Base-by-base conservation (phyloP, 495 filamentous ascomycete species). In the Penicillium canescens region DNA sequence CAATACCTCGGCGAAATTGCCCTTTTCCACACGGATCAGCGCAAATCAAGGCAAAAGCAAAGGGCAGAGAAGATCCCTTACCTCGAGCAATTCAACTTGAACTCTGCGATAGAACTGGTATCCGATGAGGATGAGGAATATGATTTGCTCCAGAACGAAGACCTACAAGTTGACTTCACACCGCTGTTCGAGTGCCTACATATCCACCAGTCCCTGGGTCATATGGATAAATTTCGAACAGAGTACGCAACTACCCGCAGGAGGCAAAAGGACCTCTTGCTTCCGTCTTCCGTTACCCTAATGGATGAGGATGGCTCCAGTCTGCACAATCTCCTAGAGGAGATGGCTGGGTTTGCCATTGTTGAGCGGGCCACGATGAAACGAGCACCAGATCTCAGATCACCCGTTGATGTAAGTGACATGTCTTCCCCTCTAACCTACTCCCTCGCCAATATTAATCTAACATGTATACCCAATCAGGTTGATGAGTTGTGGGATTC, bases 401-500 rank as follows among this genome's bases (percentile, higher is more conserved):
- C 91, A n/a, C 74, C 82, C 12, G 81, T 87, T 50, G 94, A 98
- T 78, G 92, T 95, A 70, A 41, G 58, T 31, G 28, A 31, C 28
- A n/a, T n/a, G 13, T 9, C 10, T 49, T 14, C 3, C 18, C 18
- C 18, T 18, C 18, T 18, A 18, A 18, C 18, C 18, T 18, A 18
- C 18, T 18, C 18, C 23, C 33, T n/a, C n/a, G 11, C n/a, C 3
- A 14, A 23, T 13, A 40, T n/a, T 40, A 21, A 52, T 18, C 41
- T 57, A 24, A 46, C 54, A 57, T 35, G 48, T 42, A 41, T 24
- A 20, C 38, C 14, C 11, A 10, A 38, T 23, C 54, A 93, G 89
- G 88, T 96, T 44, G 93, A 98, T 62, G 92, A 96, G 66, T 79
- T 99, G 6, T 99, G 94, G 94, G 92, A 97, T 64, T 96, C 92